These are phyloP conservation scores for Colletotrichum graminicola DNA, from an alignment of 2,329 filamentous ascomycete genomes.

Conservation along the genomic window DNA sequence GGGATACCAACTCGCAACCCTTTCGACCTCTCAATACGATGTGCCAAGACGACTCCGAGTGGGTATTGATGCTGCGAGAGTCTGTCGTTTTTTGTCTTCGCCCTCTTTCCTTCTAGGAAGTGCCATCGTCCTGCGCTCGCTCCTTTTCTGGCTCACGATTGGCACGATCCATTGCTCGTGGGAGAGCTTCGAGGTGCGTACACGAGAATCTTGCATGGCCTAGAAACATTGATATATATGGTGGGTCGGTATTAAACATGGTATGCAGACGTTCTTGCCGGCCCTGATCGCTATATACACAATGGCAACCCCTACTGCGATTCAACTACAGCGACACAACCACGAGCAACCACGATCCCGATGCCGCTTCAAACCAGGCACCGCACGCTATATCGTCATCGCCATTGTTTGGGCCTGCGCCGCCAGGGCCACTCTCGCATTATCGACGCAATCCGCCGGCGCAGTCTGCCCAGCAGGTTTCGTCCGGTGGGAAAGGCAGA, in stretches of 20 bases:
- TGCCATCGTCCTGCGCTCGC: constrained; percentile 45
- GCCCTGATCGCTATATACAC: constrained; percentile 46
- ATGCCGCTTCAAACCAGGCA: constrained; percentile 15
- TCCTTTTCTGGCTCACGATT: constrained; percentile 50
- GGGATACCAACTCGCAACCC: constrained; percentile 22
- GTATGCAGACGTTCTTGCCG: constrained; percentile 50
- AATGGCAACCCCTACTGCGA: constrained; percentile 42
- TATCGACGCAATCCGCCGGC: constrained; percentile 46
- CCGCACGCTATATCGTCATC: constrained; percentile 44
- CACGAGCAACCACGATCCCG: constrained; percentile 32
- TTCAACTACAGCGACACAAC: constrained; percentile 45
- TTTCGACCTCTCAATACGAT: neutral
- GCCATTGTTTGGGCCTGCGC: constrained; percentile 51
- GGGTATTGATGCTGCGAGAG: constrained; percentile 18
- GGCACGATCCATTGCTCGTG: constrained; percentile 52
- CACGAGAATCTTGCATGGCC: neutral
- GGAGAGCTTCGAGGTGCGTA: constrained; percentile 51
- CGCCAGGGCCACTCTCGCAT: constrained; percentile 46
- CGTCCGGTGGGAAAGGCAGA: constrained; percentile 46
- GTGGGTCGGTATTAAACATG: neutral
- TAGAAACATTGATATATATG: too few relatives aligned
- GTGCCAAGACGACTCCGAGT: constrained; percentile 29
- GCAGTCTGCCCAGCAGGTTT: constrained; percentile 49
- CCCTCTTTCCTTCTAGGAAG: constrained; percentile 44
- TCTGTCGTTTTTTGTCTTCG: constrained; percentile 35